phyloP scores from a whole-genome alignment of 345 rosid genomes.

The Corchorus capsularis region DNA sequence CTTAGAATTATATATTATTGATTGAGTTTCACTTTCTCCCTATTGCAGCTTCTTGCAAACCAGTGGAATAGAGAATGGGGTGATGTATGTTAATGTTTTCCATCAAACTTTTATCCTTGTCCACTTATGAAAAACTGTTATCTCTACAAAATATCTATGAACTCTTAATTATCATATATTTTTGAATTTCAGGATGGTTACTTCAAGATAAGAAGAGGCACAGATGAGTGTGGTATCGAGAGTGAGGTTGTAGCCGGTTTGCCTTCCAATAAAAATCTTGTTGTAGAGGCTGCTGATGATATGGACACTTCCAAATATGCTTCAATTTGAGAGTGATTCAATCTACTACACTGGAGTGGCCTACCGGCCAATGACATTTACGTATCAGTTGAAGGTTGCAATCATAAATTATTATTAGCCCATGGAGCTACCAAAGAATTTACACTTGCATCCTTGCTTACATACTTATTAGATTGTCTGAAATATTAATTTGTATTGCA shows the following conservation, averaged over 20 bases:
- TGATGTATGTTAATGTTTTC: constrained; percentile 68
- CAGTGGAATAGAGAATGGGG: constrained; percentile 98
- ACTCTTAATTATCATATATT: not conserved
- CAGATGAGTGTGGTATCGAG: constrained; percentile 91
- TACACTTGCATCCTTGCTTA: not conserved
- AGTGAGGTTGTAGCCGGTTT: constrained; percentile 73
- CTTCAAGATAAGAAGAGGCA: constrained; percentile 87
- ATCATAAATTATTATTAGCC: not conserved
- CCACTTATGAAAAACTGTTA: not conserved
- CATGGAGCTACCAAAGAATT: not conserved
- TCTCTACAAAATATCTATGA: not conserved
- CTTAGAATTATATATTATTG: not conserved
- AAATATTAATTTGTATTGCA: not conserved
- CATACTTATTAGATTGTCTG: not conserved
- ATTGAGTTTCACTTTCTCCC: constrained; percentile 13
- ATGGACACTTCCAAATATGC: constrained; percentile 41
- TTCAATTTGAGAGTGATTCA: constrained; percentile 21
- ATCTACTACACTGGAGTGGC: no score
- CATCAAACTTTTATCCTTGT: constrained; percentile 5
- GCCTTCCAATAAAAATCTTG: constrained; percentile 79
- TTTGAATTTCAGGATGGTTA: constrained; percentile 70
- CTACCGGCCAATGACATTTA: not conserved
- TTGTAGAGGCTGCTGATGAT: constrained; percentile 38
- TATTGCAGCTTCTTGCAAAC: constrained; percentile 83
- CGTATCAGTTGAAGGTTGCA: constrained; percentile 12